Percentiles rank a stretch among this genome's conserved stretches.
These are phyloP conservation scores for Croton laevigatus DNA, from an alignment of 441 rosid species.

Conservation along the genomic window DNA sequence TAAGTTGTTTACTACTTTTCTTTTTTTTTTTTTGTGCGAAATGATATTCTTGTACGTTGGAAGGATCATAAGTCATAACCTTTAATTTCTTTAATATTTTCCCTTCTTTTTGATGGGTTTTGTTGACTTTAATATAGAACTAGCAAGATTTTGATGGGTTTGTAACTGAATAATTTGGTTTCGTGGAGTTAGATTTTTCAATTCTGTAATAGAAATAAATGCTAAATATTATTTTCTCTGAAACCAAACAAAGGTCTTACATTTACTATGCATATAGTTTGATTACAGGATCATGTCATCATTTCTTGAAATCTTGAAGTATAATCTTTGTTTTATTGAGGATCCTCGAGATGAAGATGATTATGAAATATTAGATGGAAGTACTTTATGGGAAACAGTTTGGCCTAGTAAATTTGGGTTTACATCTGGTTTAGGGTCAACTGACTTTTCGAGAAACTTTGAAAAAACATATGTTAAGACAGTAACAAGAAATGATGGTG, in stretches of 20 bases:
- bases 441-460: background rate
- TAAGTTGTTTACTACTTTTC: too few relatives aligned
- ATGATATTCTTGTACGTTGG: too few relatives aligned
- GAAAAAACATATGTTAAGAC: background rate
- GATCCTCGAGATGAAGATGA: background rate
- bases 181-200: background rate
- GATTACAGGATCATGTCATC: conserved; percentile 10
- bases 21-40: too few relatives aligned
- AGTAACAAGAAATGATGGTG: background rate
- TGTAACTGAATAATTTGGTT: background rate
- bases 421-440: background rate
- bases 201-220: background rate
- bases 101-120: too few relatives aligned
- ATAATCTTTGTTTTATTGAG: conserved; percentile 15
- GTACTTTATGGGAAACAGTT: background rate
- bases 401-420: background rate
- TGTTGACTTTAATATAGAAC: too few relatives aligned
- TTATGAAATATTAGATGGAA: background rate
- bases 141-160: too few relatives aligned
- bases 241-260: background rate
- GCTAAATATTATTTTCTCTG: background rate
- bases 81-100: too few relatives aligned
- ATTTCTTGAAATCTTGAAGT: conserved; percentile 12
- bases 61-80: too few relatives aligned
- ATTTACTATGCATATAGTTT: background rate